Percentiles rank a stretch among this genome's conserved stretches.
Evolutionary conservation across 352 stramenopile species (phyloP).

Genomic region (Globisporangium abappressorium): DNA sequence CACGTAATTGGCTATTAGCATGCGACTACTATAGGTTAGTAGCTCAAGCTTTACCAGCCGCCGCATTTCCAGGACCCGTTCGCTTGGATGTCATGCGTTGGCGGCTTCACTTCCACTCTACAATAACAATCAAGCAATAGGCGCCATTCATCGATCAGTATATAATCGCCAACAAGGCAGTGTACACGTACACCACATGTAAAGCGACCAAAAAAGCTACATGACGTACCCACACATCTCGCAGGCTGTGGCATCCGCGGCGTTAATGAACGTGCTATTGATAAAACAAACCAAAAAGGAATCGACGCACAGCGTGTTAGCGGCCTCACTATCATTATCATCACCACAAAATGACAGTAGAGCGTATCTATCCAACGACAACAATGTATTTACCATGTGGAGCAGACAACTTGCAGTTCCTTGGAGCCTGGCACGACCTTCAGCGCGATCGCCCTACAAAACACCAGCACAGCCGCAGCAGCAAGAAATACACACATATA

Average conservation of each 20-base stretch:
- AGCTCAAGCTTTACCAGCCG: constrained; percentile 39
- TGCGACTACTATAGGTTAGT: not conserved
- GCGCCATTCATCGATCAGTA: not conserved
- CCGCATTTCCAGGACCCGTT: constrained; percentile 77
- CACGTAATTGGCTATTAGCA: not conserved
- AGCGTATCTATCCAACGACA: not conserved
- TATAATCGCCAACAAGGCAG: not conserved
- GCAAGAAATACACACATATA: not conserved
- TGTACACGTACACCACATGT: not conserved
- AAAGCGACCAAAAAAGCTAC: not conserved
- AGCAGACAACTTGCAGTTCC: constrained; percentile 49
- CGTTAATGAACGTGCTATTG: constrained; percentile 70
- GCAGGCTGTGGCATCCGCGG: constrained; percentile 43
- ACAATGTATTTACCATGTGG: constrained; percentile 34
- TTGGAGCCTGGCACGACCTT: constrained; percentile 63
- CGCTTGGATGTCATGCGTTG: constrained; percentile 60
- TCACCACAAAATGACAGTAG: not conserved
- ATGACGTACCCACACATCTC: constrained; percentile 68
- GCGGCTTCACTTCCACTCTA: constrained; percentile 59
- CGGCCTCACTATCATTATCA: not conserved
- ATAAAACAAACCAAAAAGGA: not conserved
- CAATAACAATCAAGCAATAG: not conserved
- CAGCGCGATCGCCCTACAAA: constrained; percentile 29
- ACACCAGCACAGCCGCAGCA: not conserved
- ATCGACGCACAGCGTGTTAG: not conserved